A percentile compares a stretch with the other conserved stretches of the same genome.
These are phyloP conservation scores for Dictyophora rubrovolvata DNA, from an alignment of 768 basidiomycete species.

Conservation along the genomic window DNA sequence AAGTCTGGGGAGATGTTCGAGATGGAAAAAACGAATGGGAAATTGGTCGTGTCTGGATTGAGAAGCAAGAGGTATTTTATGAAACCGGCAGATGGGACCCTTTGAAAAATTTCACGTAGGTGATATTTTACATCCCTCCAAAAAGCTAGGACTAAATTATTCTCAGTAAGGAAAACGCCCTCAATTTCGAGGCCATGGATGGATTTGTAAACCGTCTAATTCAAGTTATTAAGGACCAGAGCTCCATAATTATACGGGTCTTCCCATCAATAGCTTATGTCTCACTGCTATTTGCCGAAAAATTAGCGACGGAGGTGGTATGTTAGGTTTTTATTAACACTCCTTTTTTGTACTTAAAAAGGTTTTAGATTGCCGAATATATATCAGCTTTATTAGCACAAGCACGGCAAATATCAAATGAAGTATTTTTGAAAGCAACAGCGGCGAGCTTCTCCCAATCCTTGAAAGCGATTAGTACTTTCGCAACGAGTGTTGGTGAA, in stretches of 20 bases:
- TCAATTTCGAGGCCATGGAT: conserved; percentile 93
- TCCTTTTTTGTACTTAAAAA: conserved; percentile 3
- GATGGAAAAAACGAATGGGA: conserved; percentile 61
- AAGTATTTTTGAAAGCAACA: conserved; percentile 68
- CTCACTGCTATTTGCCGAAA: conserved; percentile 70
- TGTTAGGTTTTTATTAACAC: conserved; percentile 16
- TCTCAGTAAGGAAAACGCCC: conserved; percentile 39
- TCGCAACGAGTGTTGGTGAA: conserved; percentile 44
- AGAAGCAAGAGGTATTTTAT: conserved; percentile 92
- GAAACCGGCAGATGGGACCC: conserved; percentile 73
- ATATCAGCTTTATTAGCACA: conserved; percentile 65
- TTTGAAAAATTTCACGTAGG: conserved; percentile 71
- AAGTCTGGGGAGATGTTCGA: conserved; percentile 44
- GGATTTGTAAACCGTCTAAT: conserved; percentile 69
- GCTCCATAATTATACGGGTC: conserved; percentile 69
- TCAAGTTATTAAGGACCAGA: conserved; percentile 58
- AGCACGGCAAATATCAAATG: conserved; percentile 64
- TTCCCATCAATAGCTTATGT: conserved; percentile 79
- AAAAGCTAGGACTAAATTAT: background rate
- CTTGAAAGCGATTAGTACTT: conserved; percentile 74
- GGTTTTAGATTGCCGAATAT: conserved; percentile 71
- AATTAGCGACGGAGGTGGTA: conserved; percentile 78
- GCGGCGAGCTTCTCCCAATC: conserved; percentile 87
- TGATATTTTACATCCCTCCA: conserved; percentile 6
- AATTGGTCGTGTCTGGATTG: conserved; percentile 90